Evolutionary conservation across 2,329 filamentous ascomycete species (phyloP), one percentile per base, ranked within the genome.

Genomic region (Sclerotinia spermophila): DNA sequence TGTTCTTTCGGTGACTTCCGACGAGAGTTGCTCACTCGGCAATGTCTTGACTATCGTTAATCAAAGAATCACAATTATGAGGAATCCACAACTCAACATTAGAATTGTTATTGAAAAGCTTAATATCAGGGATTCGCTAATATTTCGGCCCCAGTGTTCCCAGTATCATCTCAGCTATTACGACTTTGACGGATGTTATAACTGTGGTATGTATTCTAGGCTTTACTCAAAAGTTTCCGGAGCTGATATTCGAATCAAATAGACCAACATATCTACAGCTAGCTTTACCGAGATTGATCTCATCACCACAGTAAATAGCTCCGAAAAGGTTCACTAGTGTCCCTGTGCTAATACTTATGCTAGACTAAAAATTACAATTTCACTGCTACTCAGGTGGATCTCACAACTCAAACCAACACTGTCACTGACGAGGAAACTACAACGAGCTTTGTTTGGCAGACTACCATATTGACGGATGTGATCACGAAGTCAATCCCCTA

Each of bases 401-500:
- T 44, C 10, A 68, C 55, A 21, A 71, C 65, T 30, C 24, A 55
- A 48, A 71, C 69, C 27, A n/a, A 68, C 10, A 27, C 48, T 62
- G 35, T 51, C 30, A 72, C 71, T 15, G 68, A 72, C 27, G 48
- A 67, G 30, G 65, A 71, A 51, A 72, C 69, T 1, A 67, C 48
- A 7, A 71, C 69, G 3, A 67, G 56, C 44, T 68, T 45, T 33
- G 21, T 69, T 8, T 65, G 48, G 62, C 56, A 70, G 42, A 73
- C 66, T 19, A 72, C 60, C n/a, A 60, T 68, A 4, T 53, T 60
- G 15, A 73, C 72, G 11, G 67, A 68, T 35, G 60, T 69, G 27
- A 66, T 73, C 19, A 74, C 73, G 2, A 73, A 71, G 55, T 75
- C 74, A 24, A 71, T 69, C 33, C 74, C 72, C 38, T 73, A 71